Evolutionary conservation across 1,284 basidiomycete species (phyloP), one percentile per base, ranked within the genome.

Genomic region (Uromyces viciae-fabae): DNA sequence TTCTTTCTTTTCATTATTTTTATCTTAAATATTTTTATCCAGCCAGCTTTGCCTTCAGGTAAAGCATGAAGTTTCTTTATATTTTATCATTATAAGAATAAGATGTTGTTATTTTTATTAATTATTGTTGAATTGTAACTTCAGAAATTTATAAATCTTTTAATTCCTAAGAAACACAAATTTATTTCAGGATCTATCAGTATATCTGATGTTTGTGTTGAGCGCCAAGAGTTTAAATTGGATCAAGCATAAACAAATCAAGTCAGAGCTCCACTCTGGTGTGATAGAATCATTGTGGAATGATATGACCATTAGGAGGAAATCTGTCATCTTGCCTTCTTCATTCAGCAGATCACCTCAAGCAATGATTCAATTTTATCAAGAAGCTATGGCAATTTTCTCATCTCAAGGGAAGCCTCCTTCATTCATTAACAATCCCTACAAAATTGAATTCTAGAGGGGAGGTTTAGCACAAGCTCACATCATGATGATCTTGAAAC

Each of bases 401-500:
- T 82, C 83, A 3, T 69, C 81, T 0, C 82, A 75, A 56, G 87
- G 87, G 0, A 81, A 78, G 17, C 86, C 87, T 0, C 86, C 85
- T 5, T 86, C 87, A 68, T 88, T 88, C 82, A 82, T 87, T 15
- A 17, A 56, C 7, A 40, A 66, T 46, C 7, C 64, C 0, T 60
- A 60, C 31, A 54, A 36, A 0, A 64, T 76, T 0, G 56, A 76
- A 17, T 90, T 88, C 74, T 89, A 90, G 82, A 90, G 89, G 79
- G 83, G 87, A 0, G 88, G 88, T 0, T 85, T 89, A 0, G 88
- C 88, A 2, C 89, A 89, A 72, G 86, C 88, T 82, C 89, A 90
- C 79, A 84, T 89, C 1, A 88, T 88, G 75, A 82, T 89, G 1
- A 75, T 75, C 1, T 40, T 75, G 7, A 14, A 58, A 28, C 79